These are phyloP conservation scores for Leishmania amazonensis DNA, from an alignment of 208 protist species.

Conservation along the genomic window DNA sequence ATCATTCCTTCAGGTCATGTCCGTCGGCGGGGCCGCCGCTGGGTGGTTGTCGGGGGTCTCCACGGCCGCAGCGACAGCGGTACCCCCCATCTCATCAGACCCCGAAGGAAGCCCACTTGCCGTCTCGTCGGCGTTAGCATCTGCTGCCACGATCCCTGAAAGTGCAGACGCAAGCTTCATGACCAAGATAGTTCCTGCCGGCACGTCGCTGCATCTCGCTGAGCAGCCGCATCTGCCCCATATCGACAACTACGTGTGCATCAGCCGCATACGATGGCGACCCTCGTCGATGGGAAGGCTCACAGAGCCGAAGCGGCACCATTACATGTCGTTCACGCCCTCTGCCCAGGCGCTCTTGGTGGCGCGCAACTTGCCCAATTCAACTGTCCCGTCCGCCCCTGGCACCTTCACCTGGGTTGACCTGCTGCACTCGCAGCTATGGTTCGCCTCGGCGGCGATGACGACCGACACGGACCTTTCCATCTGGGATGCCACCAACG, in stretches of 20 bases:
- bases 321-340: slow-evolving; percentile 31
- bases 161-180: neutral
- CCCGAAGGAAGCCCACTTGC: neutral
- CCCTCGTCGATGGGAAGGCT: slow-evolving; percentile 40
- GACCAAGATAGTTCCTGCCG: neutral
- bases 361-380: neutral
- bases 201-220: slow-evolving; percentile 29
- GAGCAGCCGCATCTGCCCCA: slow-evolving; percentile 51
- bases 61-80: neutral
- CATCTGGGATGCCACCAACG: slow-evolving; percentile 76
- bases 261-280: slow-evolving; percentile 69
- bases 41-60: neutral
- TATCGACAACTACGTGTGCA: slow-evolving; percentile 69
- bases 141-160: slow-evolving; percentile 1
- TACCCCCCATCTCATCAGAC: neutral
- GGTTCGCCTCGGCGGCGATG: slow-evolving; percentile 71
- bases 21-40: neutral
- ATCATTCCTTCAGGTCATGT: slow-evolving; percentile 45
- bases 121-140: neutral
- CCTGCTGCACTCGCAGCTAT: slow-evolving; percentile 68
- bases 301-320: slow-evolving; percentile 27
- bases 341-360: slow-evolving; percentile 30
- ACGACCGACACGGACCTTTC: slow-evolving; percentile 65
- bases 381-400: neutral
- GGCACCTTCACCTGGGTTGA: slow-evolving; percentile 28